phyloP scores from a whole-genome alignment of 345 rosid species.

The Crucihimalaya himalaica region DNA sequence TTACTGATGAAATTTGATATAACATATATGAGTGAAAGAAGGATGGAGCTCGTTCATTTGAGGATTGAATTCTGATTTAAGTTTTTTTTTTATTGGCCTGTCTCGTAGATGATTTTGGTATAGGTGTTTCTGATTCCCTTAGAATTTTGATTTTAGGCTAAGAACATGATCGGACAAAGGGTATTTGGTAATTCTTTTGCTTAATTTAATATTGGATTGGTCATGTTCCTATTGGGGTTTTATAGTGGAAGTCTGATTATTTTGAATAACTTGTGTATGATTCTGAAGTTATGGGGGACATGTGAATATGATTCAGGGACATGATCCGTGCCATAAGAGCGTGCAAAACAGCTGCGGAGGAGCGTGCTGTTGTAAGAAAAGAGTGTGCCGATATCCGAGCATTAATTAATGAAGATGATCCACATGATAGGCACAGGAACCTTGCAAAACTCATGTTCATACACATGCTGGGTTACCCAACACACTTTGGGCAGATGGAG shows the following conservation, averaged over 20 bases:
- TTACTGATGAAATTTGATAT: background rate
- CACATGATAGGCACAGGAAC: conserved; percentile 88
- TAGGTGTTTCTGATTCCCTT: conserved; percentile 3
- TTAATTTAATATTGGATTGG: background rate
- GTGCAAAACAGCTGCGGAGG: conserved; percentile 99
- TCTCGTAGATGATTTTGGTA: background rate
- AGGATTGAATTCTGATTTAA: conserved; percentile 8
- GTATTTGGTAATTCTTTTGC: conserved; percentile 1
- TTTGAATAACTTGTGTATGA: background rate
- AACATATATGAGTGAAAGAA: conserved; percentile 17
- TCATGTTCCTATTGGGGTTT: background rate
- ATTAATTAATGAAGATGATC: conserved; percentile 84
- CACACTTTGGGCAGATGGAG: conserved; percentile 99
- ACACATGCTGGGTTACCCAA: conserved; percentile 99
- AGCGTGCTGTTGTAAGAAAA: conserved; percentile 96
- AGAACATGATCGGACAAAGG: background rate
- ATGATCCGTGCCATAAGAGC: conserved; percentile 98
- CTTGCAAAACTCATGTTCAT: conserved; percentile 99
- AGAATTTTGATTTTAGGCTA: background rate
- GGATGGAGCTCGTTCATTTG: conserved; percentile 27
- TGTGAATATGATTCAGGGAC: conserved; percentile 69
- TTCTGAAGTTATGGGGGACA: background rate
- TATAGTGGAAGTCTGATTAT: background rate
- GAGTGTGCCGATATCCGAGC: conserved; percentile 98
- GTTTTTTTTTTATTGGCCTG: background rate